Evolutionary conservation across 208 protist species (phyloP), one percentile per base, ranked within the genome.

Genomic region (Wallacemonas collosoma): DNA sequence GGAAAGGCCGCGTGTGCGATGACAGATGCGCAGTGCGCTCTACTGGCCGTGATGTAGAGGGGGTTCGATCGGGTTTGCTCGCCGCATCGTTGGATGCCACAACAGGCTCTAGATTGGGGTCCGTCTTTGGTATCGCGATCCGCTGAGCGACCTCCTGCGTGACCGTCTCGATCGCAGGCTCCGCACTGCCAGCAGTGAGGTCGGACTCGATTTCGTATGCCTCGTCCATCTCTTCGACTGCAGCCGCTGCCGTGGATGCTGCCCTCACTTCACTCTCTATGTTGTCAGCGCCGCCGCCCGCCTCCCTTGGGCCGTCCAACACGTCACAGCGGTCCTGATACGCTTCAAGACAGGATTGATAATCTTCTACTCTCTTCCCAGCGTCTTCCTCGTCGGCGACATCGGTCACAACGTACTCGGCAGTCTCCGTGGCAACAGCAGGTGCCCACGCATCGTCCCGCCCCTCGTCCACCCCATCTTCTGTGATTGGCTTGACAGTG

Each of bases 341-440:
- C 26, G 26, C 26, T 26, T 26, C 26, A 26, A 26, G 26, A 26
- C 26, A 26, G 26, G 26, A 26, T 26, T 26, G 26, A 26, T 26
- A 26, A 26, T 50, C 8, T 50, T 50, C 45, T 12, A 0, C 45
- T 50, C 0, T 50, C 45, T 50, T 12, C 12, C 8, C 45, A 6
- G 6, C 45, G 6, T 6, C 45, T 12, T 50, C 45, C 14, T 58
- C 83, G 71, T 99, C 97, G 40, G 96, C 96, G 35, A 93, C 95
- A 51, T 94, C 97, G 43, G 98, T 98, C 17, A 85, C 81, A 66
- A 40, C 11, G 17, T 74, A 36, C 62, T 98, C 97, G 15, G 96
- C 83, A 48, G 88, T 77, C 1, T 43, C 39, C 36, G 40, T 48
- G 26, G 95, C 64, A 9, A 73, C 39, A 45, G 93, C 87, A 12